A percentile compares a stretch with the other conserved stretches of the same genome.
These are phyloP conservation scores for Adansonia rubrostipa DNA, from an alignment of 441 rosid species.

Conservation along the genomic window DNA sequence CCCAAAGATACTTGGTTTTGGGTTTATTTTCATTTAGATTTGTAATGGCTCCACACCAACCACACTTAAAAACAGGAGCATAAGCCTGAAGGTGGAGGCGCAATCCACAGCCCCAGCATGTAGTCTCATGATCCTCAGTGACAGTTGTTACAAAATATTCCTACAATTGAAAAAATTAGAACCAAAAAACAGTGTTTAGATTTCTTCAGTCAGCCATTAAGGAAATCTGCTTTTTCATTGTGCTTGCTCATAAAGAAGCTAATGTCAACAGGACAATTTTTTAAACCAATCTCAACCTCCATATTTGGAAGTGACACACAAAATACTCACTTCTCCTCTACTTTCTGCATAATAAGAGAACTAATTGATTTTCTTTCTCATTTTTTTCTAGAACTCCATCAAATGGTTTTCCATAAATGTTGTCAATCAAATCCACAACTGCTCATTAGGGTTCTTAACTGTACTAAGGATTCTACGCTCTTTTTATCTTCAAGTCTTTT, in stretches of 20 bases:
- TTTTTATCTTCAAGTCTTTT: background rate
- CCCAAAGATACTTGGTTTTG: slow-evolving; percentile 54
- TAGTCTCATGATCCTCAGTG: slow-evolving; percentile 57
- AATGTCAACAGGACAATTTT: background rate
- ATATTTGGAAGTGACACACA: background rate
- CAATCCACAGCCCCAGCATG: slow-evolving; percentile 94
- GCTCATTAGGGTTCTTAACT: background rate
- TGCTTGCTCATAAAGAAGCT: background rate
- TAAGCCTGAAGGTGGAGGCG: slow-evolving; percentile 76
- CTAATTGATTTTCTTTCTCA: background rate
- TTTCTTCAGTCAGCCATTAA: slow-evolving; percentile 16
- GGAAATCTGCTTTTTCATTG: background rate
- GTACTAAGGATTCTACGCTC: background rate
- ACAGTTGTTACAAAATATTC: slow-evolving; percentile 55
- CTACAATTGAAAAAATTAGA: slow-evolving; percentile 35
- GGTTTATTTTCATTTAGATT: slow-evolving; percentile 49
- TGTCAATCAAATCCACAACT: background rate
- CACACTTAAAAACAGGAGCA: slow-evolving; percentile 76
- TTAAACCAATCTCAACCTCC: background rate
- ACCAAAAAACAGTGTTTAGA: background rate
- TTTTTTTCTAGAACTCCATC: background rate
- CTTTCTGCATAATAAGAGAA: background rate
- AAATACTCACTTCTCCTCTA: background rate
- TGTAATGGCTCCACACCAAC: slow-evolving; percentile 98
- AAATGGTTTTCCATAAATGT: background rate